Base-by-base conservation (phyloP, 192 early-diverging fungal species). In the Haplosporangium gracile region DNA sequence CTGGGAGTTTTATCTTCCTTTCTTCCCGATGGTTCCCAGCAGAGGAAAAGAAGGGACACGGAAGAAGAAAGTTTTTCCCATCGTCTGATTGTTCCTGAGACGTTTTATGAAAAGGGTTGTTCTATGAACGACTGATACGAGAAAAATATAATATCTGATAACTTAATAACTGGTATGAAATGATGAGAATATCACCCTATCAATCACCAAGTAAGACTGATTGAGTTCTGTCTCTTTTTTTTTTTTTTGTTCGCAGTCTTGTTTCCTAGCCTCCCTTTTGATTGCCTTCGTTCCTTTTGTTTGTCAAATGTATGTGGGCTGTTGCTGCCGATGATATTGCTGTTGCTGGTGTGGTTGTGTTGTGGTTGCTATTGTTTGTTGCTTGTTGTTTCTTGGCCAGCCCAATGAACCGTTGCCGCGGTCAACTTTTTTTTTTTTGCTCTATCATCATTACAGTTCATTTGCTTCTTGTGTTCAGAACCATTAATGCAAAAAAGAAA, bases 401-500 rank as follows among this genome's bases (percentile, higher is more conserved):
- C n/a, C 57, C 57, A 60, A 60, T 60, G 9, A 29, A 26, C 57
- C 57, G 57, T 60, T 60, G 57, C n/a, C 57, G 60, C 29, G 26
- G 10, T 65, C 5, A 18, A 18, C 47, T 65, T 29, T 65, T 65
- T 63, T n/a, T 63, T 57, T 9, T 57, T 8, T 65, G 26, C 13
- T 65, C 49, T 65, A 65, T 65, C 60, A 32, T 29, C 29, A 65
- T 65, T 65, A 32, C 60, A 65, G 60, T 65, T 65, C 60, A 65
- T 65, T 65, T 65, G 13, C 11, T 65, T 26, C 29, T 65, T 65
- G 60, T 65, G 60, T 65, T 32, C 60, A 65, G 9, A 65, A 65
- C 60, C 32, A 34, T 26, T 11, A 29, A 51, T 51, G 49, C 49
- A 51, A 51, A 51, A 51, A 22, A 2, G 10, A 32, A 29, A 26